Conservation (phyloP, 805 yeast genomes). For the Zygosaccharomyces bailii region DNA sequence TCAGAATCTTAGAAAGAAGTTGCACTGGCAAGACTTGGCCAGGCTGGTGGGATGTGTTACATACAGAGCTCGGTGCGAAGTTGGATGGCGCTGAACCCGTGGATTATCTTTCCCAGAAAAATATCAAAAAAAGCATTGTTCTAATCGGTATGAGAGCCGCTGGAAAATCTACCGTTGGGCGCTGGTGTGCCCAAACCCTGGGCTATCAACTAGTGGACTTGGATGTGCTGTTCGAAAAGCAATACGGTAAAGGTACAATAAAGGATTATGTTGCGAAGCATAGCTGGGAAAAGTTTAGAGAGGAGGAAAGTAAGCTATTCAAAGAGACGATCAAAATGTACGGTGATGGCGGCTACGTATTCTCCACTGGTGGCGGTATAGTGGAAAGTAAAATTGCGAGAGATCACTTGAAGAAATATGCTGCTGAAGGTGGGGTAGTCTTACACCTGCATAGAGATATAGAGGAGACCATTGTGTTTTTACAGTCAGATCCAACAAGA, state of each 20-base stretch:
- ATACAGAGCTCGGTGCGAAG: conserved; percentile 57
- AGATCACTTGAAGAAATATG: conserved; percentile 53
- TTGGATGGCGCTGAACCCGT: conserved; percentile 70
- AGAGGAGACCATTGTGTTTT: conserved; percentile 70
- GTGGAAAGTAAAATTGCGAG: conserved; percentile 77
- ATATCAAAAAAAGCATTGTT: conserved; percentile 48
- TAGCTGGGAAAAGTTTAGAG: conserved; percentile 90
- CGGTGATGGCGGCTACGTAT: conserved; percentile 53
- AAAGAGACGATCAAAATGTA: conserved; percentile 40
- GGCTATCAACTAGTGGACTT: conserved; percentile 71
- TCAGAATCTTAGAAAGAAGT: conserved; percentile 75
- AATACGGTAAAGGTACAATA: conserved; percentile 44
- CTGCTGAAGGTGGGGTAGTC: conserved; percentile 66
- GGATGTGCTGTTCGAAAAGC: conserved; percentile 66
- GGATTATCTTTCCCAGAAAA: conserved; percentile 5
- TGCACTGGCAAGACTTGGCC: conserved; percentile 99
- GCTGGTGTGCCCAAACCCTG: conserved; percentile 67
- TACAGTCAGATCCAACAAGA: conserved; percentile 73
- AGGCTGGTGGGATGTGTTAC: conserved; percentile 98
- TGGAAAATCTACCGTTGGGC: conserved; percentile 84
- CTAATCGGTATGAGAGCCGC: conserved; percentile 98
- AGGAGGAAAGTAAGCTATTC: conserved; percentile 56
- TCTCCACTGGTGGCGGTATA: conserved; percentile 96
- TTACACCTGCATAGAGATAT: conserved; percentile 87
- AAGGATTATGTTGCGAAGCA: conserved; percentile 55